These are phyloP conservation scores for Clarireedia hainanense DNA, from an alignment of 2,329 filamentous ascomycete species.

Conservation along the genomic window DNA sequence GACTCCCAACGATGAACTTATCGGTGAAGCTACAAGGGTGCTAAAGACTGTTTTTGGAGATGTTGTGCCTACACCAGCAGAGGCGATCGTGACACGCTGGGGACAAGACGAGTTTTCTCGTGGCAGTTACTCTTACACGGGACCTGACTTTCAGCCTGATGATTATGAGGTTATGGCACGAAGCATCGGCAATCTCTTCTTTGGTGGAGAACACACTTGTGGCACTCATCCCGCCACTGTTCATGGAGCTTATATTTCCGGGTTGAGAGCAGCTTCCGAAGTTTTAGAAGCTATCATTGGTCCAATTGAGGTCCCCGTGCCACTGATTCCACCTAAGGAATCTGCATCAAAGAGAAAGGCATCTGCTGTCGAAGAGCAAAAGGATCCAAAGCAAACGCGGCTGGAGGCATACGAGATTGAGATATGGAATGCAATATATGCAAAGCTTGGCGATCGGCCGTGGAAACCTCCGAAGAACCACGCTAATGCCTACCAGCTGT, in stretches of 20 bases:
- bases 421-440: conserved; percentile 43
- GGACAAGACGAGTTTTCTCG: conserved; percentile 82
- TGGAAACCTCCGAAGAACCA: conserved; percentile 63
- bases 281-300: conserved; percentile 75
- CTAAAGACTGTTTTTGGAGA: conserved; percentile 67
- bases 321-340: conserved; percentile 63
- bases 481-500: conserved; percentile 83
- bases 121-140: conserved; percentile 93
- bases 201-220: conserved; percentile 94
- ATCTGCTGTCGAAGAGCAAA: conserved; percentile 29
- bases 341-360: conserved; percentile 47
- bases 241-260: conserved; percentile 91
- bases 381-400: conserved; percentile 43
- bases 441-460: conserved; percentile 65
- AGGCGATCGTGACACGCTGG: conserved; percentile 90
- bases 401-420: conserved; percentile 50
- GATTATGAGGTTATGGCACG: conserved; percentile 92
- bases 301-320: conserved; percentile 67
- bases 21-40: conserved; percentile 73
- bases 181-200: conserved; percentile 79
- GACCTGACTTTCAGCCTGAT: conserved; percentile 68
- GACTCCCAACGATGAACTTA: conserved; percentile 64
- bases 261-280: conserved; percentile 80
- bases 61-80: conserved; percentile 67
- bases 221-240: conserved; percentile 95